Conservation (phyloP, 768 basidiomycete genomes). For the Tricholoma saponaceum region DNA sequence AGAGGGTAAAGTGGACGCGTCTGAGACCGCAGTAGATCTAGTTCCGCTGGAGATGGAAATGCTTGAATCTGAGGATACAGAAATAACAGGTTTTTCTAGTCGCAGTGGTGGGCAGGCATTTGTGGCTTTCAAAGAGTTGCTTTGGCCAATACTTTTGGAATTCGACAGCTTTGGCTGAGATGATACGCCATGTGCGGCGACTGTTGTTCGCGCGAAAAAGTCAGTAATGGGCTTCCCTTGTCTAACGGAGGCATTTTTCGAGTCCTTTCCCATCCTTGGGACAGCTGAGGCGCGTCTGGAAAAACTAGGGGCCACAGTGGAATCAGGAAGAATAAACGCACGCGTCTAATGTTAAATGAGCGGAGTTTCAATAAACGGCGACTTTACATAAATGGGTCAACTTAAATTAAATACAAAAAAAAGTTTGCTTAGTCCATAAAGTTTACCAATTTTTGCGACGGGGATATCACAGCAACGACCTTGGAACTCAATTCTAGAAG, state of each 20-base stretch:
- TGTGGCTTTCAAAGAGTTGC: slow-evolving; percentile 4
- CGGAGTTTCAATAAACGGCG: background rate
- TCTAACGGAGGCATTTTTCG: slow-evolving; percentile 22
- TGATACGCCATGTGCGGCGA: too few species aligned
- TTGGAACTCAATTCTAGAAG: slow-evolving; percentile 41
- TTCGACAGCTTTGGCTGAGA: slow-evolving; percentile 10
- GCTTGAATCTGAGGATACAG: slow-evolving; percentile 5
- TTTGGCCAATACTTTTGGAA: slow-evolving; percentile 8
- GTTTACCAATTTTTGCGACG: slow-evolving; percentile 20
- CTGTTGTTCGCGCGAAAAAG: slow-evolving; percentile 39
- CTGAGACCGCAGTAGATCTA: slow-evolving; percentile 15
- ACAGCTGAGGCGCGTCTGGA: slow-evolving; percentile 15
- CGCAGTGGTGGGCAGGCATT: slow-evolving; percentile 1
- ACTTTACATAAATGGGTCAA: background rate
- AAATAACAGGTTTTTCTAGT: slow-evolving; percentile 4
- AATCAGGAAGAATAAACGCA: background rate
- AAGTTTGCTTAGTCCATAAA: slow-evolving; percentile 6
- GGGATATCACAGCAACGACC: slow-evolving; percentile 53
- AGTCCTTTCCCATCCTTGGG: slow-evolving; percentile 22
- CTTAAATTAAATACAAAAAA: background rate
- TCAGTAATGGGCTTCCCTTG: slow-evolving; percentile 36
- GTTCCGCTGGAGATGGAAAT: slow-evolving; percentile 2
- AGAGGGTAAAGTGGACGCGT: slow-evolving; percentile 14
- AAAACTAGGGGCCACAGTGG: background rate
- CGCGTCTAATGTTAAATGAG: background rate